Evolutionary conservation across 106 monocot species (phyloP).

Genomic region (Iris macrosiphon): DNA sequence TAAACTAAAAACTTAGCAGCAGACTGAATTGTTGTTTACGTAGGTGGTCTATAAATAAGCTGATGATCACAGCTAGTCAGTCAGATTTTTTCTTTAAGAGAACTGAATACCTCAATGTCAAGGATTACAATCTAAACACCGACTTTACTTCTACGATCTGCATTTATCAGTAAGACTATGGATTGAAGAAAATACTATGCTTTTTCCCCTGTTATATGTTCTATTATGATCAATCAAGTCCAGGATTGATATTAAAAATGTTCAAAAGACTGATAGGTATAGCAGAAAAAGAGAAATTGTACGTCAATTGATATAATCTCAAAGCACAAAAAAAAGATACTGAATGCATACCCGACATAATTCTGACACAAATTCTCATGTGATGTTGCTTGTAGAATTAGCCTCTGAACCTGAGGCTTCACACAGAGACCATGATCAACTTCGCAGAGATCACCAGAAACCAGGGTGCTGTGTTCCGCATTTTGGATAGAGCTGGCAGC

Average conservation of each 20-base stretch:
- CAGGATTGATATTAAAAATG: neutral
- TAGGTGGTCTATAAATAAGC: no score
- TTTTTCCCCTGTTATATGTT: neutral
- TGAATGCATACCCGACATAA: slow-evolving; percentile 71
- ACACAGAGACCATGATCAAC: slow-evolving; percentile 73
- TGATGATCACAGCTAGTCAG: no score
- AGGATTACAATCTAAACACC: no score
- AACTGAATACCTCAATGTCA: no score
- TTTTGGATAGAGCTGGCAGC: slow-evolving; percentile 29
- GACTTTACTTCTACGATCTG: neutral
- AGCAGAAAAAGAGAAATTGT: neutral
- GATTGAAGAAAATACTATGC: neutral
- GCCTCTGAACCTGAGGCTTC: slow-evolving; percentile 75
- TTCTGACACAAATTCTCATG: slow-evolving; percentile 94
- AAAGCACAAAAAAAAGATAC: neutral
- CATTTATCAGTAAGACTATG: neutral
- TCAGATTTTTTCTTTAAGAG: no score
- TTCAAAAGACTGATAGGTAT: neutral
- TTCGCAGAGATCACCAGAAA: slow-evolving; percentile 52
- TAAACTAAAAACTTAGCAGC: no score
- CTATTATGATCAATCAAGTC: neutral
- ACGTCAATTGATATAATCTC: neutral
- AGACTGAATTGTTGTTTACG: no score
- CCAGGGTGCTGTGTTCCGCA: slow-evolving; percentile 25
- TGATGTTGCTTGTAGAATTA: slow-evolving; percentile 76